A percentile compares a stretch with the other conserved stretches of the same genome.
phyloP scores from a whole-genome alignment of 495 filamentous ascomycete genomes.

The Podospora anserina region DNA sequence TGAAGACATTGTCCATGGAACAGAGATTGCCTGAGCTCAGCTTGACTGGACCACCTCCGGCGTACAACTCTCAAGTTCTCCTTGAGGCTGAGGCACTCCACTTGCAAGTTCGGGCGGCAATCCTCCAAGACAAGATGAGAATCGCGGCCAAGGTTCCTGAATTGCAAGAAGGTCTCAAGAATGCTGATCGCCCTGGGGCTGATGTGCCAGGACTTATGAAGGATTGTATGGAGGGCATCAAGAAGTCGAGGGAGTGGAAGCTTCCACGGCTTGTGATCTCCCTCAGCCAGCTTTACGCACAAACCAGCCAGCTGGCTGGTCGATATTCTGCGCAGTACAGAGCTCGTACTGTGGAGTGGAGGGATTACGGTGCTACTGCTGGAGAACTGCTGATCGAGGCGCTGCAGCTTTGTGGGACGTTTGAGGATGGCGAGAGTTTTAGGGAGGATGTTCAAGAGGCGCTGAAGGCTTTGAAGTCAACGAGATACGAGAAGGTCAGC shows the following conservation, averaged over 20 bases:
- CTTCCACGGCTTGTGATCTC: no score
- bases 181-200: neutral
- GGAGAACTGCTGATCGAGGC: constrained; percentile 4
- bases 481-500: constrained; percentile 30
- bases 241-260: no score
- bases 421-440: constrained; percentile 22
- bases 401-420: constrained; percentile 23
- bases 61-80: constrained; percentile 17
- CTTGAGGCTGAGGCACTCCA: constrained; percentile 14
- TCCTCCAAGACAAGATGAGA: neutral
- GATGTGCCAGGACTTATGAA: no score
- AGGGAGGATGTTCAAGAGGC: constrained; percentile 24
- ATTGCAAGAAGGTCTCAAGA: neutral
- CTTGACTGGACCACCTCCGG: constrained; percentile 3
- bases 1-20: neutral
- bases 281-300: no score
- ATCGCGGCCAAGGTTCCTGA: neutral
- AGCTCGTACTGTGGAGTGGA: no score
- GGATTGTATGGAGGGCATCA: no score
- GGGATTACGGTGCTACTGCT: constrained; percentile 4
- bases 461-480: constrained; percentile 14
- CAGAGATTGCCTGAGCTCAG: neutral
- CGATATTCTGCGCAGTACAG: no score
- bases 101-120: constrained; percentile 6
- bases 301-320: no score